Evolutionary conservation across 257 asterid genomes (phyloP).

Genomic region (Przewalskia tangutica): DNA sequence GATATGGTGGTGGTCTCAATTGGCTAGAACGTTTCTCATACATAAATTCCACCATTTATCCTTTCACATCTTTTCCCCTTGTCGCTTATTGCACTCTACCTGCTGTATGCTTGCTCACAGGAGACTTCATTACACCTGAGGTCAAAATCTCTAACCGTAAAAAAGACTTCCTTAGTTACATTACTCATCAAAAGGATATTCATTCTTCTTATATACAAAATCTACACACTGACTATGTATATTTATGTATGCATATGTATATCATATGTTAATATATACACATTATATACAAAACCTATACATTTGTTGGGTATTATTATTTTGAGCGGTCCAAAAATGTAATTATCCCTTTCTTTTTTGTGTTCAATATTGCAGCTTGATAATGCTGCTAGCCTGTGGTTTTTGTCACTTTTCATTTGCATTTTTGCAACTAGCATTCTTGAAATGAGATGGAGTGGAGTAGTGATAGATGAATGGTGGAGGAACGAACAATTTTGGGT

Average conservation of each 20-base stretch:
- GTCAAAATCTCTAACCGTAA: not conserved
- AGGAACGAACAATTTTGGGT: conserved; percentile 37
- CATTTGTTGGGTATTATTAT: no score
- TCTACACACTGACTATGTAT: no score
- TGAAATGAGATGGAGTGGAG: conserved; percentile 36
- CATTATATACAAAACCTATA: no score
- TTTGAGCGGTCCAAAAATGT: no score
- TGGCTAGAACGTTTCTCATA: conserved; percentile 22
- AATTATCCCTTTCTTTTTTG: not conserved
- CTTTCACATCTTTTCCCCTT: conserved; percentile 23
- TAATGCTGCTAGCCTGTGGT: conserved; percentile 20
- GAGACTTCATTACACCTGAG: conserved; percentile 22
- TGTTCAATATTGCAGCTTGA: conserved; percentile 10
- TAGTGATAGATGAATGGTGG: conserved; percentile 30
- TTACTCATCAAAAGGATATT: not conserved
- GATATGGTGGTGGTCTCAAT: conserved; percentile 23
- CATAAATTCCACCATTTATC: conserved; percentile 20
- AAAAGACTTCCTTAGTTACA: not conserved
- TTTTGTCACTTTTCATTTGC: conserved; percentile 21
- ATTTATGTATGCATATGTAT: no score
- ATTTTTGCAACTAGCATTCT: conserved; percentile 23
- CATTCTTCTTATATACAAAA: not conserved
- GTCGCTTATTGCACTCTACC: conserved; percentile 22
- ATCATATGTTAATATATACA: no score
- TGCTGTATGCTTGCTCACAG: conserved; percentile 22